phyloP scores from a whole-genome alignment of 179 eudicot genomes.

The Carnegiea gigantea region DNA sequence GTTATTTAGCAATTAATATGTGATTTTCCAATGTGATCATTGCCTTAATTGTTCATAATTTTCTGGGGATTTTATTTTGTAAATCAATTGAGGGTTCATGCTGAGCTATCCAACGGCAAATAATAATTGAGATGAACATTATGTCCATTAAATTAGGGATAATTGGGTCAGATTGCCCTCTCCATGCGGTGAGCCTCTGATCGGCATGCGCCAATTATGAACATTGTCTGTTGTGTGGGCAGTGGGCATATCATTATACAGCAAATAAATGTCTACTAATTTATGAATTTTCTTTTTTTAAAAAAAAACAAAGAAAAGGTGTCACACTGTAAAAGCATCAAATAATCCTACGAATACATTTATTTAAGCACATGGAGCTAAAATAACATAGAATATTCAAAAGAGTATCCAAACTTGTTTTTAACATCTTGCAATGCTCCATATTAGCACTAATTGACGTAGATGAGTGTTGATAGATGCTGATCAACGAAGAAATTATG shows the following conservation, averaged over 20 bases:
- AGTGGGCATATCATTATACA: background rate
- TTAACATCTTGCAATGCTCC: too few species aligned
- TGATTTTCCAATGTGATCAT: background rate
- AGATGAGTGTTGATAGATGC: too few species aligned
- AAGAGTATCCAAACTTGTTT: too few species aligned
- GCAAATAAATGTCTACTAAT: background rate
- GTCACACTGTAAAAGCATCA: too few species aligned
- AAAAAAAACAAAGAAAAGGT: too few species aligned
- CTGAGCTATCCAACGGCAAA: background rate
- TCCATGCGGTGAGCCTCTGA: background rate
- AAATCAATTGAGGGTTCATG: background rate
- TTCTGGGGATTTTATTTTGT: background rate
- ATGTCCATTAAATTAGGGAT: background rate
- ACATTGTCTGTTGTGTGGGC: background rate
- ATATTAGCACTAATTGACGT: too few species aligned
- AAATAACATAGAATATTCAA: too few species aligned
- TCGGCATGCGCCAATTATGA: constrained; percentile 8
- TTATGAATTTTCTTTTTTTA: too few species aligned
- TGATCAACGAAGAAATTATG: too few species aligned
- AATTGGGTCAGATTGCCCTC: background rate
- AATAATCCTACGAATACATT: too few species aligned
- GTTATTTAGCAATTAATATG: background rate
- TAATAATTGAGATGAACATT: constrained; percentile 1
- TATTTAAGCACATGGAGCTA: too few species aligned
- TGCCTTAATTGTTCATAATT: background rate